Evolutionary conservation across 805 yeast species (phyloP), one percentile per base, ranked within the genome.

Genomic region (Metschnikowia shivogae): DNA sequence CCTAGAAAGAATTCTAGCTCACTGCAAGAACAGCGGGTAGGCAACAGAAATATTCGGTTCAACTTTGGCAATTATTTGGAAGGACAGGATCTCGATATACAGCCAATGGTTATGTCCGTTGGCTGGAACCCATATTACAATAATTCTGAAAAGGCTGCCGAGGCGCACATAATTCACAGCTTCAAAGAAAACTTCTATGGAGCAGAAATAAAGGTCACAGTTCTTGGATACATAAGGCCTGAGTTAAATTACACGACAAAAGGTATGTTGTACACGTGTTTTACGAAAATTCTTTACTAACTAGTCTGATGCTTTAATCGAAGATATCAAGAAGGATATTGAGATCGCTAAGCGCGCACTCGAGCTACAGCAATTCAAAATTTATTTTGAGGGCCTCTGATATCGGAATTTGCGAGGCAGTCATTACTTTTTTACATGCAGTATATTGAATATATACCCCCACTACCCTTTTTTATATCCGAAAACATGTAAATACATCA

Each of bases 101-200:
- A 81, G 22, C 97, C 97, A 0, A 89, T 89, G 83, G 99, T 93
- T 7, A 84, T 92, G 87, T 87, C 96, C 7, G 75, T 93, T 14
- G 99, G 99, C 1, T 88, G 89, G 86, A 93, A 93, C 60, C 98
- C 99, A 32, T 92, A 84, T 61, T 93, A 81, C 67, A 77, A 82
- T 22, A 90, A 93, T 64, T 73, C 78, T 40, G 77, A 77, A 55
- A 88, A 87, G 65, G 82, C 96, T 0, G 95, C 93, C 3, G 95
- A 93, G 57, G 71, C 93, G 19, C 97, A 93, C 63, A 76, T 93
- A 5, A 73, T 93, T 44, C 95, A 89, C 65, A 67, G 82, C 35
- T 93, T 89, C 57, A 51, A 59, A 0, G 57, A 68, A 9, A 73
- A 77, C 50, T 93, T 93, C 61, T 93, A 93, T 58, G 99, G 99